Evolutionary conservation across 371 early-diverging fungal species (phyloP).

Genomic region (Thermomucor indicae-seudaticae): DNA sequence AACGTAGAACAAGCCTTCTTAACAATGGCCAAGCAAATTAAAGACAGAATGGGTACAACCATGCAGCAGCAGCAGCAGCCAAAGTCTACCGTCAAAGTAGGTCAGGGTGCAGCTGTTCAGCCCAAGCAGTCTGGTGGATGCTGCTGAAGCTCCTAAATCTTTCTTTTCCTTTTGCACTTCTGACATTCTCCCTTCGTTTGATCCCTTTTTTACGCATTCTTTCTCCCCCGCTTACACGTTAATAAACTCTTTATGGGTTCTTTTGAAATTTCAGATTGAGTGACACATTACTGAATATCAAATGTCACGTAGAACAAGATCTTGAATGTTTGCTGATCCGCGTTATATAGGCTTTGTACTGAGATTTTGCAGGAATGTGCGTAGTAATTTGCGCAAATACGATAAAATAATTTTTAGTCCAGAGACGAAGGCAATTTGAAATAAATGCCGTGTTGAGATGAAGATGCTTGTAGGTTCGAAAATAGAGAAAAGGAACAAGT

Average conservation of each 20-base stretch:
- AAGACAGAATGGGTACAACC: slow-evolving; percentile 58
- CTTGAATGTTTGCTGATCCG: too few species aligned
- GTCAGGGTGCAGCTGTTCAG: slow-evolving; percentile 40
- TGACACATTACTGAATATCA: too few species aligned
- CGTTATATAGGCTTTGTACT: too few species aligned
- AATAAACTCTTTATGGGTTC: slow-evolving; percentile 3
- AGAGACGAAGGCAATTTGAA: too few species aligned
- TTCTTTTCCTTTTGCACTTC: slow-evolving; percentile 1
- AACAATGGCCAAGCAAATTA: slow-evolving; percentile 88
- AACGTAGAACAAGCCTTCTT: slow-evolving; percentile 96
- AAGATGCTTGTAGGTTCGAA: too few species aligned
- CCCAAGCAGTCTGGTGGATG: slow-evolving; percentile 44
- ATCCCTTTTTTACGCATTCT: not conserved
- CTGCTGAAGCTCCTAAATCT: slow-evolving; percentile 24
- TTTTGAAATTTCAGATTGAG: too few species aligned
- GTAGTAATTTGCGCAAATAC: too few species aligned
- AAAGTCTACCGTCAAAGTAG: slow-evolving; percentile 42
- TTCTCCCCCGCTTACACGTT: not conserved
- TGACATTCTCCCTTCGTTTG: slow-evolving; percentile 4
- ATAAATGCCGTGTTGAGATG: too few species aligned
- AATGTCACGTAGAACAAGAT: too few species aligned
- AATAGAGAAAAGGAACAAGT: too few species aligned
- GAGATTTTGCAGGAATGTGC: too few species aligned
- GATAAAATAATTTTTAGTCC: too few species aligned
- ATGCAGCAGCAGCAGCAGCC: slow-evolving; percentile 32